These are phyloP conservation scores for Leccinum subtestaceum DNA, from an alignment of 768 basidiomycete species.

Conservation along the genomic window DNA sequence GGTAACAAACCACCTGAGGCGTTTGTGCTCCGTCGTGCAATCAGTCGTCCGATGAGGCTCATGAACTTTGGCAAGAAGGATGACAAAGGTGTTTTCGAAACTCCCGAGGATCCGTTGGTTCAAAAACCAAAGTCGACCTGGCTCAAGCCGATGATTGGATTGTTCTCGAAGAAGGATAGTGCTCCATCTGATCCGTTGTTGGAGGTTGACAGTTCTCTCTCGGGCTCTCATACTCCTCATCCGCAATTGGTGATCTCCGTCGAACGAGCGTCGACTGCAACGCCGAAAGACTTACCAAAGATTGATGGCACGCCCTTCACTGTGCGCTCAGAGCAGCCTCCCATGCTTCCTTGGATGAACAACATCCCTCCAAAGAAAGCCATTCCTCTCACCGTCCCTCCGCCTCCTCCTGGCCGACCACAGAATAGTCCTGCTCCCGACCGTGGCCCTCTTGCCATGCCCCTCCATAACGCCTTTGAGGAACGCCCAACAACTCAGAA, in stretches of 20 bases:
- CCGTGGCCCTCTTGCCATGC: constrained; percentile 34
- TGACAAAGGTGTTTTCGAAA: constrained; percentile 28
- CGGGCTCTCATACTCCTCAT: constrained; percentile 17
- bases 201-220: constrained; percentile 17
- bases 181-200: constrained; percentile 15
- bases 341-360: constrained; percentile 25
- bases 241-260: constrained; percentile 45
- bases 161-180: constrained; percentile 27
- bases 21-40: constrained; percentile 24
- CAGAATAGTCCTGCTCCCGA: constrained; percentile 29
- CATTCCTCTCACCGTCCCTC: constrained; percentile 36
- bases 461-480: constrained; percentile 43
- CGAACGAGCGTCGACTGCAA: constrained; percentile 35
- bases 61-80: constrained; percentile 42
- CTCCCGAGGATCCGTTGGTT: constrained; percentile 24
- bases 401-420: constrained; percentile 30
- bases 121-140: constrained; percentile 28
- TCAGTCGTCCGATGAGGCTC: constrained; percentile 39
- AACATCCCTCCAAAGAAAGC: constrained; percentile 23
- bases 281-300: constrained; percentile 24
- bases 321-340: constrained; percentile 29
- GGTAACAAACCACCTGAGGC: constrained; percentile 21
- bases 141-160: constrained; percentile 36
- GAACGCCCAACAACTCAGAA: constrained; percentile 16
- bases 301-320: constrained; percentile 30